A percentile compares a stretch with the other conserved stretches of the same genome.
Conservation (phyloP, 108 stramenopile genomes). For the Epipyxis sp. region DNA sequence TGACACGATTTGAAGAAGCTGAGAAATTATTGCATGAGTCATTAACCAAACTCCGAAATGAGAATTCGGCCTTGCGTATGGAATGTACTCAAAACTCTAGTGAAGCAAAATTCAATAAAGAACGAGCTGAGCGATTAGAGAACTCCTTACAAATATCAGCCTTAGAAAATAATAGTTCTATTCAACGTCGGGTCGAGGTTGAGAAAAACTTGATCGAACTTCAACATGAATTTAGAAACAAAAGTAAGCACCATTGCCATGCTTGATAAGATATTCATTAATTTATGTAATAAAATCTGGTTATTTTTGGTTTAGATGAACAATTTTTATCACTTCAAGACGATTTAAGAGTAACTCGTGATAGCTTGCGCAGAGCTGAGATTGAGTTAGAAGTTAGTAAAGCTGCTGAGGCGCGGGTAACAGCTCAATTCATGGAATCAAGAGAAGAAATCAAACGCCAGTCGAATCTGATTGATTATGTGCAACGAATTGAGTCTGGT, state of each 20-base stretch:
- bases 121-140: neutral
- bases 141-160: neutral
- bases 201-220: neutral
- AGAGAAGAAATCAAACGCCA: constrained; percentile 25
- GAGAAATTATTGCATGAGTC: neutral
- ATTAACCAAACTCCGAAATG: neutral
- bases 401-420: constrained; percentile 7
- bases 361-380: neutral
- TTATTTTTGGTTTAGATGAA: constrained; percentile 2
- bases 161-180: neutral
- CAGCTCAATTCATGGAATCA: neutral
- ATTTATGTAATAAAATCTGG: no score
- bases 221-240: constrained; percentile 10
- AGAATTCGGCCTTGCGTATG: neutral
- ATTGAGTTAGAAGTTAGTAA: constrained; percentile 19
- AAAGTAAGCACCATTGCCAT: no score
- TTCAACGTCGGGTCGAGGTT: neutral
- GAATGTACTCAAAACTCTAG: neutral
- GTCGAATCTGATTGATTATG: neutral
- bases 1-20: neutral
- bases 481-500: constrained; percentile 20
- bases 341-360: neutral
- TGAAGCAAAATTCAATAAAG: constrained; percentile 13
- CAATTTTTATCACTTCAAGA: neutral
- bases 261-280: no score